A percentile compares a stretch with the other conserved stretches of the same genome.
Conservation (phyloP, 2,329 filamentous ascomycete genomes). For the Stachybotrys echinatus region DNA sequence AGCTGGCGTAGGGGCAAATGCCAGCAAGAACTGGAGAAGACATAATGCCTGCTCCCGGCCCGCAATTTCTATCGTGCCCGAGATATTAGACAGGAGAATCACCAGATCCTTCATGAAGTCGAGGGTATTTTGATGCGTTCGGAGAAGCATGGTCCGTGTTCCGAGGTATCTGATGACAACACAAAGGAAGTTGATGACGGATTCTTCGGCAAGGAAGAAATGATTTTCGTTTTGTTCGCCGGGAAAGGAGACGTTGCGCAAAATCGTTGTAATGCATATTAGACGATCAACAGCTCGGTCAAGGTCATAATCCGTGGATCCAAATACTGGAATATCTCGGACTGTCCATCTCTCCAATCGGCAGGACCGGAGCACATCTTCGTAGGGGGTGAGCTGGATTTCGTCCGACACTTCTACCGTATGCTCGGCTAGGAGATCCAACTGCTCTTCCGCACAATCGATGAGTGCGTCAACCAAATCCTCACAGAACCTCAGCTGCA, state of each 20-base stretch:
- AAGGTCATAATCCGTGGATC: constrained; percentile 72
- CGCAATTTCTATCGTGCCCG: constrained; percentile 73
- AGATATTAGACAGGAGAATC: constrained; percentile 83
- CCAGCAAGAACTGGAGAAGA: constrained; percentile 80
- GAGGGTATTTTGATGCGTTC: constrained; percentile 76
- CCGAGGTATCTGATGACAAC: constrained; percentile 81
- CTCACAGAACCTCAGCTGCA: constrained; percentile 69
- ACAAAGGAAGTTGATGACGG: constrained; percentile 78
- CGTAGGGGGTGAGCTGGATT: constrained; percentile 77
- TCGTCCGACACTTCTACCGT: constrained; percentile 82
- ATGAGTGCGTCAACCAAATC: constrained; percentile 84
- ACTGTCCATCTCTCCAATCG: constrained; percentile 67
- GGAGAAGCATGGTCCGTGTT: constrained; percentile 80
- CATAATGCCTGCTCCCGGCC: constrained; percentile 83
- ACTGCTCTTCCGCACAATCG: constrained; percentile 85
- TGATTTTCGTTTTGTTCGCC: constrained; percentile 60
- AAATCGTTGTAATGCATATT: constrained; percentile 84
- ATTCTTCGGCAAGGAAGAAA: constrained; percentile 64
- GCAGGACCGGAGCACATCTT: constrained; percentile 79
- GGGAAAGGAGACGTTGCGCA: constrained; percentile 89
- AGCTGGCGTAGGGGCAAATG: constrained; percentile 77
- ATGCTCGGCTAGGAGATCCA: constrained; percentile 79
- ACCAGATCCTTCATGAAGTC: constrained; percentile 98
- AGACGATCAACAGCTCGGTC: constrained; percentile 82
- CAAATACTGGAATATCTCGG: constrained; percentile 68